Evolutionary conservation across 352 stramenopile genomes (phyloP).

Genomic region (Pythium guiyangense): DNA sequence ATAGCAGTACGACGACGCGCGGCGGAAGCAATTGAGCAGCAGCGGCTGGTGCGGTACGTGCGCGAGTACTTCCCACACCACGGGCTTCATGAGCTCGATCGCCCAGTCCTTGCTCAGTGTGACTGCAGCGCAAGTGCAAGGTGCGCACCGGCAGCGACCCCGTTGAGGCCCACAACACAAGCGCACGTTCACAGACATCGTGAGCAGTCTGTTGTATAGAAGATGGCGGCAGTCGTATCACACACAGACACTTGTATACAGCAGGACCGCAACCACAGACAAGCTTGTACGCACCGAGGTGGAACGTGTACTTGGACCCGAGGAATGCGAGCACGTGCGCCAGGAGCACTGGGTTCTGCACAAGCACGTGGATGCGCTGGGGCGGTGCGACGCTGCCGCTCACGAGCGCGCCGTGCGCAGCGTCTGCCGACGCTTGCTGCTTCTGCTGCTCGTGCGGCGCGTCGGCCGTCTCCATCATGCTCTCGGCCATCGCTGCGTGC

Average conservation of each 20-base stretch:
- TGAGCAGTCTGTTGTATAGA: neutral
- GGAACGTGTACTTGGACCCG: conserved; percentile 44
- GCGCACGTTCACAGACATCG: too few species aligned
- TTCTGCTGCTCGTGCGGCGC: conserved; percentile 2
- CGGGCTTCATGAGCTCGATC: conserved; percentile 76
- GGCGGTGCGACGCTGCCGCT: conserved; percentile 4
- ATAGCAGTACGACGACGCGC: conserved; percentile 82
- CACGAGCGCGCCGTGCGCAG: conserved; percentile 1
- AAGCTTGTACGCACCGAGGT: conserved; percentile 31
- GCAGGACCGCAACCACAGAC: neutral
- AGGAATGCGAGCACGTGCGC: conserved; percentile 62
- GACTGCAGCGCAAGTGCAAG: conserved; percentile 24
- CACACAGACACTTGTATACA: neutral
- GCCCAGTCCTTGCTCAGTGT: conserved; percentile 69
- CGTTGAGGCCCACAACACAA: neutral
- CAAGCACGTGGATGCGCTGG: conserved; percentile 32
- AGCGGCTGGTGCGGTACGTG: conserved; percentile 73
- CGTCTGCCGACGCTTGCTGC: neutral
- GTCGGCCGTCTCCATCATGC: conserved; percentile 15
- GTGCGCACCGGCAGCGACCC: neutral
- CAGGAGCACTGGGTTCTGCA: conserved; percentile 50
- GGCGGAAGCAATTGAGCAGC: conserved; percentile 78
- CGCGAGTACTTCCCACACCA: conserved; percentile 79
- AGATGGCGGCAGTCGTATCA: neutral
- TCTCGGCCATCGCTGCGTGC: neutral